These are phyloP conservation scores for Geotrichum citri-aurantii DNA, from an alignment of 1,139 yeast genomes.

Conservation along the genomic window DNA sequence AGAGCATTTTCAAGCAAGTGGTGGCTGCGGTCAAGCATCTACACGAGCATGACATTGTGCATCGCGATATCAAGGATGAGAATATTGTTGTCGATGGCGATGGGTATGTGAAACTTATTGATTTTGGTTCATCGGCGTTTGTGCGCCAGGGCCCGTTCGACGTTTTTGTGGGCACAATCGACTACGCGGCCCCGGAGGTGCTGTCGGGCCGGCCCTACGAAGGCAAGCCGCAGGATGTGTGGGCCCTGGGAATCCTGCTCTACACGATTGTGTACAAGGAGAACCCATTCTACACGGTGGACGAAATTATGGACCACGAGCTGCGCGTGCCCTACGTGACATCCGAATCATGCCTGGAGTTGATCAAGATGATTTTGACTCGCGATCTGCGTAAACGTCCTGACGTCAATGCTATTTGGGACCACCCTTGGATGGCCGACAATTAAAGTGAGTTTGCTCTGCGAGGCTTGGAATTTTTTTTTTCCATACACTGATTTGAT, in stretches of 20 bases:
- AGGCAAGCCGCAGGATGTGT: constrained; percentile 91
- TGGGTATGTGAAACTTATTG: constrained; percentile 65
- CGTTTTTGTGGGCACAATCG: constrained; percentile 94
- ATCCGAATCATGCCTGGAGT: constrained; percentile 48
- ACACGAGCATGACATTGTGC: constrained; percentile 83
- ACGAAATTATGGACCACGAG: constrained; percentile 89
- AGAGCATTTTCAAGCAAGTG: constrained; percentile 71
- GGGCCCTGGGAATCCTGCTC: constrained; percentile 90
- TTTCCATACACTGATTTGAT: background rate
- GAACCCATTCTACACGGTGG: constrained; percentile 91
- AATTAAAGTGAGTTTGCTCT: background rate
- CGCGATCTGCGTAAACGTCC: constrained; percentile 65
- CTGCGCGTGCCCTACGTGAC: constrained; percentile 60
- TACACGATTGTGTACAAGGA: constrained; percentile 91
- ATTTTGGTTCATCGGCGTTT: constrained; percentile 93
- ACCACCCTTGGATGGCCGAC: constrained; percentile 59
- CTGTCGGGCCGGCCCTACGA: constrained; percentile 80
- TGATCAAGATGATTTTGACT: constrained; percentile 60
- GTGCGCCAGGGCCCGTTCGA: constrained; percentile 89
- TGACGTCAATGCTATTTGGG: constrained; percentile 59
- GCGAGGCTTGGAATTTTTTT: background rate
- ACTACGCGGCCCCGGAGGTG: constrained; percentile 96
- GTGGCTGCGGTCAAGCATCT: constrained; percentile 72
- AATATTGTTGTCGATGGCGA: constrained; percentile 70
- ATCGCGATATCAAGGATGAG: constrained; percentile 93